Evolutionary conservation across 192 early-diverging fungal species (phyloP).

Genomic region (Globomyces pollinis-pini): DNA sequence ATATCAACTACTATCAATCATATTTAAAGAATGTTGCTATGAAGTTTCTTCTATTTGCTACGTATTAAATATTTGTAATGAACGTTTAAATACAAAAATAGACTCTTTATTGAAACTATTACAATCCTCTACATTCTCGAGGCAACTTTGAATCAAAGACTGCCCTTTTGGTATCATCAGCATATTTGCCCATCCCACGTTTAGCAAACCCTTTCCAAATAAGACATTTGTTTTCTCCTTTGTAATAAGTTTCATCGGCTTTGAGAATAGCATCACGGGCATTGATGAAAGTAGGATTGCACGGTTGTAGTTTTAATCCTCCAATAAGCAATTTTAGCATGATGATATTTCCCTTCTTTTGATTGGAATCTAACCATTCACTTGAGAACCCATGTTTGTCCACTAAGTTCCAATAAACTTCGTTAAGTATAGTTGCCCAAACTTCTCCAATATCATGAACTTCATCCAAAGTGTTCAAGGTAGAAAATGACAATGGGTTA

Average conservation of each 20-base stretch:
- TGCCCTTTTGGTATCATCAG: too few relatives aligned
- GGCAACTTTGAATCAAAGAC: too few relatives aligned
- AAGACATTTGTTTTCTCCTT: conserved; percentile 23
- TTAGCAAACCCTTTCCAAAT: conserved; percentile 42
- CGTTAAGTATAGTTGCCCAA: conserved; percentile 54
- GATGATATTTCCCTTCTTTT: conserved; percentile 38
- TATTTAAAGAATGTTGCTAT: too few relatives aligned
- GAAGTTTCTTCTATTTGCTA: too few relatives aligned
- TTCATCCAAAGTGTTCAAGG: conserved; percentile 23
- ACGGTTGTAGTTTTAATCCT: conserved; percentile 36
- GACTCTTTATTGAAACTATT: too few relatives aligned
- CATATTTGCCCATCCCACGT: conserved; percentile 28
- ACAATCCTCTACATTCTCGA: too few relatives aligned
- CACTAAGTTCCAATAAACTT: conserved; percentile 55
- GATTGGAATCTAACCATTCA: conserved; percentile 13
- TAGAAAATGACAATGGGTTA: conserved; percentile 29
- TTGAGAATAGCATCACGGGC: conserved; percentile 32
- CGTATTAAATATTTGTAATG: too few relatives aligned
- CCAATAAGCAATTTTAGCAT: conserved; percentile 47
- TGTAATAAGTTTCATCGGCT: conserved; percentile 20
- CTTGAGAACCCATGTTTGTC: conserved; percentile 18
- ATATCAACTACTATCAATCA: too few relatives aligned
- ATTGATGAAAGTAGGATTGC: conserved; percentile 30
- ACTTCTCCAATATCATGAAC: conserved; percentile 57
- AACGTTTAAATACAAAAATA: too few relatives aligned